Evolutionary conservation across 1,284 basidiomycete species (phyloP), one percentile per base, ranked within the genome.

Genomic region (Heimioporus punctisporus): DNA sequence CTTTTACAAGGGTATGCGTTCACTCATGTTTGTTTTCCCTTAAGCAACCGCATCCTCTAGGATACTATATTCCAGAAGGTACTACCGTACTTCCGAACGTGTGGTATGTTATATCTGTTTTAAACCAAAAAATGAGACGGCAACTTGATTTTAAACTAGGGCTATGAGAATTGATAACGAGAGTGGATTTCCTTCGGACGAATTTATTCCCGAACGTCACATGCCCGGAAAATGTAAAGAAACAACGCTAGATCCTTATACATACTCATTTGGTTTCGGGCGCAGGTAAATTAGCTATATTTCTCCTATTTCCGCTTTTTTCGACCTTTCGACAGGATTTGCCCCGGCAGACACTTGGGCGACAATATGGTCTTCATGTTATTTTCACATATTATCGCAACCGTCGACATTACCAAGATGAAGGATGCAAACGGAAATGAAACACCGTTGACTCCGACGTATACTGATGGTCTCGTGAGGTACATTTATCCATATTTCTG

Each of bases 51-150:
- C 12, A 19, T 41, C 26, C 12, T 31, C 57, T 55, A 34, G 72
- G 65, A 4, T 70, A 63, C 47, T 59, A 60, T 49, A 71, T 74
- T 30, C 69, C 71, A 0, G 59, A 57, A 19, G 57, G 64, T 6
- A 69, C 71, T 2, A 67, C 70, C 56, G 56, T 74, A 15, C 61
- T 73, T 27, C 61, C 70, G 25, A 75, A 75, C 46, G 57, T 74
- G 15, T 74, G 74, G 74, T 72, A 48, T n/a, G n/a, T n/a, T n/a
- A n/a, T n/a, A n/a, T n/a, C n/a, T n/a, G n/a, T n/a, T n/a, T n/a
- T n/a, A n/a, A n/a, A n/a, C n/a, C n/a, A n/a, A n/a, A n/a, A n/a
- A n/a, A n/a, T n/a, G n/a, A n/a, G n/a, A n/a, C n/a, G n/a, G n/a
- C n/a, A n/a, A n/a, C n/a, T n/a, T n/a, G n/a, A n/a, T n/a, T n/a